Base-by-base conservation (phyloP, 371 early-diverging fungal genomes). In the Actinomortierella ambigua region DNA sequence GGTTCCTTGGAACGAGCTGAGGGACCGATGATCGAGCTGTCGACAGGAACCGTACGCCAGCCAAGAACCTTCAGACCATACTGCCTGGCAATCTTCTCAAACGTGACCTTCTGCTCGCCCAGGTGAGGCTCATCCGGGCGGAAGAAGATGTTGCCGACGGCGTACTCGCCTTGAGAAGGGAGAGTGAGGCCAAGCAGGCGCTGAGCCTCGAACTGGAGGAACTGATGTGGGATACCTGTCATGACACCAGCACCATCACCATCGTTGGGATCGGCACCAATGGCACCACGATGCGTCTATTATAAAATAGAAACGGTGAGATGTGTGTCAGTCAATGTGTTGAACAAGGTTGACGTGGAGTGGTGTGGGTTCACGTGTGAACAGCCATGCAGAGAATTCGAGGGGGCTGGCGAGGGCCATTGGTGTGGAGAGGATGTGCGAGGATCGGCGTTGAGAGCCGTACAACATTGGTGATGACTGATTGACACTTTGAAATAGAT, bases 201-300 rank as follows among this genome's bases (percentile, higher is more conserved):
- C 26, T 77, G 66, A 29, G 79, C 75, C 55, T 86, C 89, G 50
- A 80, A 78, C 34, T 79, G 75, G 59, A 97, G 85, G 73, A 95
- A 88, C 43, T 83, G 77, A 79, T 96, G 93, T 23, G 97, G 97
- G 57, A 97, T 93, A 23, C 86, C 83, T 18, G 90, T 83, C 95
- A 97, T 96, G 55, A 95, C 91, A 57, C 92, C 93, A 17, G 91
- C 90, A 39, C 93, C 92, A 69, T 93, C 91, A 65, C 92, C 92
- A 64, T 93, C 92, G 17, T 90, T 81, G 59, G 83, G 85, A 77
- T 96, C 95, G 41, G 95, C 92, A 59, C 95, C 95, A 34, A 88
- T 90, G 11, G 81, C 81, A 64, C 97, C 97, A 57, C 97, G 88
- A 77, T 96, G 97, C 50, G 94, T 93, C 54, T 54, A 42, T 27